Percentiles rank a stretch among this genome's conserved stretches.
Evolutionary conservation across 1,139 yeast genomes (phyloP).

Genomic region (Protomyces arabidopsidicola): DNA sequence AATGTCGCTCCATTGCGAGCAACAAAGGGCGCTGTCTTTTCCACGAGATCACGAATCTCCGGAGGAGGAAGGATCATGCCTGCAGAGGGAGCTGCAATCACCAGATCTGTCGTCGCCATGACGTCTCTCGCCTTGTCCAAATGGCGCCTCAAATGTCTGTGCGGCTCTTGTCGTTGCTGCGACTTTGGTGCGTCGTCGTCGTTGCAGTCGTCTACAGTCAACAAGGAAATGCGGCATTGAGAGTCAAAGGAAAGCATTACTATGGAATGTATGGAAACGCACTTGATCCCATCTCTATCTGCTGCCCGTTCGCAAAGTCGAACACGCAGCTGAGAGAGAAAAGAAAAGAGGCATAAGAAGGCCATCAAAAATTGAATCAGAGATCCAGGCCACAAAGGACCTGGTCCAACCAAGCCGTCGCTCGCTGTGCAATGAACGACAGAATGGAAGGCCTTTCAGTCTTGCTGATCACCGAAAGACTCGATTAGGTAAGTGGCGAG

Average conservation of each 20-base stretch:
- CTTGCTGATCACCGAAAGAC: conserved; percentile 22
- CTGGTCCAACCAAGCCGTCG: conserved; percentile 22
- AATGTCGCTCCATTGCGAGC: conserved; percentile 59
- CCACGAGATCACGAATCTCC: conserved; percentile 54
- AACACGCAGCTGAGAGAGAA: background rate
- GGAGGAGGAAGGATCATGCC: conserved; percentile 55
- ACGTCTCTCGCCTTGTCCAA: background rate
- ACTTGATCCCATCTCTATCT: background rate
- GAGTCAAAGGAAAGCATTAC: background rate
- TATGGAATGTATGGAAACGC: background rate
- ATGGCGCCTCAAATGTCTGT: background rate
- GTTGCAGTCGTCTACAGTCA: background rate
- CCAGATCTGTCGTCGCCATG: background rate
- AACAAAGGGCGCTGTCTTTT: conserved; percentile 70
- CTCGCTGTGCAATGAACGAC: conserved; percentile 28
- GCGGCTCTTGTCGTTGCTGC: background rate
- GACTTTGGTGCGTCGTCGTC: background rate
- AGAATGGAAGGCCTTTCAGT: conserved; percentile 16
- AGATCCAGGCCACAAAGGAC: conserved; percentile 26
- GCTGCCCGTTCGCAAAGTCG: background rate
- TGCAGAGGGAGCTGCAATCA: background rate
- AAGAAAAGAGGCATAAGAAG: background rate
- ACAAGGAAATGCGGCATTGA: background rate
- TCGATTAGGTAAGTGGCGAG: conserved; percentile 18
- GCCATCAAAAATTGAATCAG: conserved; percentile 24